Conservation (phyloP, 768 basidiomycete genomes). For the Rhodocollybia butyracea region DNA sequence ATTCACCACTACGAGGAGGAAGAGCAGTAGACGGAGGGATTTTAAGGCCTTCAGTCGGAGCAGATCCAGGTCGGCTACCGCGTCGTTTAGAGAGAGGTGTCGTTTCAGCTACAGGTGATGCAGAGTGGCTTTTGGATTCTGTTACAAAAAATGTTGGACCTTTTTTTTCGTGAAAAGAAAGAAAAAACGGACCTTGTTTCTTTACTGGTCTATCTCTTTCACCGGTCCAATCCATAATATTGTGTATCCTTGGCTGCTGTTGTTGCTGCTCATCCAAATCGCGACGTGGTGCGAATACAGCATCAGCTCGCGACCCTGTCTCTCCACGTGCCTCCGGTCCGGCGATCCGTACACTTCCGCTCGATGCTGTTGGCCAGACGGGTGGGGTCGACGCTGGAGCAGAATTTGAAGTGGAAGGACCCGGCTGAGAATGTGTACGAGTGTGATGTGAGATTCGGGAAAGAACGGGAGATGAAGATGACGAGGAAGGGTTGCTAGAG, state of each 20-base stretch:
- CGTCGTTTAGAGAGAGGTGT: background rate
- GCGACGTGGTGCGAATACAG: background rate
- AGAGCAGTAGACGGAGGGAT: background rate
- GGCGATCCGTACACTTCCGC: slow-evolving; percentile 1
- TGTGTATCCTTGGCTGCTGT: slow-evolving; percentile 4
- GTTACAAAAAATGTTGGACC: no score
- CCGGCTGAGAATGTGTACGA: background rate
- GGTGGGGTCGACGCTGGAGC: background rate
- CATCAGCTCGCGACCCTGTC: background rate
- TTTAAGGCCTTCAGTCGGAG: background rate
- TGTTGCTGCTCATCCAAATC: background rate
- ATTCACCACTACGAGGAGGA: background rate
- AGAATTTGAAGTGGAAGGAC: background rate
- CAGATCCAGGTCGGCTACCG: slow-evolving; percentile 2
- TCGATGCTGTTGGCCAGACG: background rate
- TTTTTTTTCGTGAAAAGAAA: no score
- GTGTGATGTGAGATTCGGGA: background rate
- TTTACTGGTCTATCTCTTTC: background rate
- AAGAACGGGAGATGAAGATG: background rate
- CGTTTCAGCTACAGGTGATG: background rate
- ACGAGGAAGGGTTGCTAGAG: background rate
- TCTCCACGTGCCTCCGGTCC: slow-evolving; percentile 5
- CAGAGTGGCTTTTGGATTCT: background rate
- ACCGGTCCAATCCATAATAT: slow-evolving; percentile 9
- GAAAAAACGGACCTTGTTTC: no score